Conservation (phyloP, 345 rosid species). For the Rhodamnia rubescens region DNA sequence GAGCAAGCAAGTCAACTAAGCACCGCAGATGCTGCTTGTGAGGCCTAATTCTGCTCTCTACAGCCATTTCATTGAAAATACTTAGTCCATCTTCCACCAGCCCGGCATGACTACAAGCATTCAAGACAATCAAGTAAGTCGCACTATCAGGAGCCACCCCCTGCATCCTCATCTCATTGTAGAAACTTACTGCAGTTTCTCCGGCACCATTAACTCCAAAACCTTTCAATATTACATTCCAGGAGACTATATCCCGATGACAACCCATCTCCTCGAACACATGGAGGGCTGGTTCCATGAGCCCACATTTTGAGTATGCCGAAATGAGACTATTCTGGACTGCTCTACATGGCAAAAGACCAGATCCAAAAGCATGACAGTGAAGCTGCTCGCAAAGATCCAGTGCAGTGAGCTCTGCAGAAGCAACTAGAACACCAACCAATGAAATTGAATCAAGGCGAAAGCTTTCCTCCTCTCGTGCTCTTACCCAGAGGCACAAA, state of each 20-base stretch:
- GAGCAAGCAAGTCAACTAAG: slow-evolving; percentile 26
- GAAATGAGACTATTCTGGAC: slow-evolving; percentile 36
- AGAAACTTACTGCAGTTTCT: slow-evolving; percentile 23
- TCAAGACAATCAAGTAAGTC: slow-evolving; percentile 23
- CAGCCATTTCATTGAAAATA: slow-evolving; percentile 24
- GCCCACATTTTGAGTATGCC: slow-evolving; percentile 37
- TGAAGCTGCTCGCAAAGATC: slow-evolving; percentile 34
- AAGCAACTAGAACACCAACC: slow-evolving; percentile 16
- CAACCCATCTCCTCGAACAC: slow-evolving; percentile 23
- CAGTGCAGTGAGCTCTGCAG: slow-evolving; percentile 16
- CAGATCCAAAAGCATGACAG: slow-evolving; percentile 15
- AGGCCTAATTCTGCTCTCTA: slow-evolving; percentile 20
- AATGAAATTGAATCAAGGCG: slow-evolving; percentile 21
- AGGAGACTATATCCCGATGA: slow-evolving; percentile 23
- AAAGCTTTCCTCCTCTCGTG: slow-evolving; percentile 9
- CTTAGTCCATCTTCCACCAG: slow-evolving; percentile 22
- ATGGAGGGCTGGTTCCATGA: slow-evolving; percentile 10
- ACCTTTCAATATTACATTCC: slow-evolving; percentile 41
- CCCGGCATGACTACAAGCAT: slow-evolving; percentile 34
- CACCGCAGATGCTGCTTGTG: slow-evolving; percentile 23
- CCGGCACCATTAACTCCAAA: slow-evolving; percentile 24
- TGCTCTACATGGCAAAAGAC: slow-evolving; percentile 6
- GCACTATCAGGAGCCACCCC: slow-evolving; percentile 23
- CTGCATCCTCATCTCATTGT: slow-evolving; percentile 19
- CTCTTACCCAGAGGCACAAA: slow-evolving; percentile 14